These are phyloP conservation scores for Cladophialophora immunda DNA, from an alignment of 2,329 filamentous ascomycete species.

Conservation along the genomic window DNA sequence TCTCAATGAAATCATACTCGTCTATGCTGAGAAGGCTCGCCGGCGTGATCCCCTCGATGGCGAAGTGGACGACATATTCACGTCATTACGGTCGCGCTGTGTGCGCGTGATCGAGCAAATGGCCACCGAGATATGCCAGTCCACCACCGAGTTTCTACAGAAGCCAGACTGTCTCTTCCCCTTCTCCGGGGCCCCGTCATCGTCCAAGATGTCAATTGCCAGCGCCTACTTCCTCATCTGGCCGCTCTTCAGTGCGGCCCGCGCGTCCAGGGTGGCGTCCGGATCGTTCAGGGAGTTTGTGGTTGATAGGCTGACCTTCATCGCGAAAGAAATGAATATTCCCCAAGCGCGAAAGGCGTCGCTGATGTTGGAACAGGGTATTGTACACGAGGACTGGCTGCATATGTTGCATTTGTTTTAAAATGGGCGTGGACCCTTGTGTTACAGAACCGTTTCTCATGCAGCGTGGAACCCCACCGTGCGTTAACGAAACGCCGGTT, in stretches of 20 bases:
- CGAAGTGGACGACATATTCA: not conserved
- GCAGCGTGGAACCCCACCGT: too few relatives aligned
- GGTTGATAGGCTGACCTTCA: slow-evolving; percentile 25
- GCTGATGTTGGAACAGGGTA: slow-evolving; percentile 18
- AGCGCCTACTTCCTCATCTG: slow-evolving; percentile 29
- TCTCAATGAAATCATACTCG: slow-evolving; percentile 28
- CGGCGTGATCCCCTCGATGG: not conserved
- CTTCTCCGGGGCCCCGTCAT: not conserved
- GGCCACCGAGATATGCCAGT: slow-evolving; percentile 28
- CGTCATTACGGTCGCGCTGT: not conserved
- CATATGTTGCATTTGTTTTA: slow-evolving; percentile 31
- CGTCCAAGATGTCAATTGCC: slow-evolving; percentile 7
- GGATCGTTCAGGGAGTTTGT: slow-evolving; percentile 9
- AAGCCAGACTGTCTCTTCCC: not conserved
- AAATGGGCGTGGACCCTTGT: not conserved
- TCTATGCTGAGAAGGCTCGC: not conserved
- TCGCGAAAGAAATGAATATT: slow-evolving; percentile 23
- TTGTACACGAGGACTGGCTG: slow-evolving; percentile 25
- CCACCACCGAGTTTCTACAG: slow-evolving; percentile 16
- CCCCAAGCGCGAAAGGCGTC: slow-evolving; percentile 22
- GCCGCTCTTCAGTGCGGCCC: slow-evolving; percentile 26
- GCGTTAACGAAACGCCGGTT: too few relatives aligned
- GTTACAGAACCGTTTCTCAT: too few relatives aligned
- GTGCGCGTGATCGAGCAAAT: slow-evolving; percentile 10
- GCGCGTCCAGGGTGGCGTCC: not conserved